Evolutionary conservation across 805 yeast genomes (phyloP).

Genomic region (Hanseniaspora valbyensis): DNA sequence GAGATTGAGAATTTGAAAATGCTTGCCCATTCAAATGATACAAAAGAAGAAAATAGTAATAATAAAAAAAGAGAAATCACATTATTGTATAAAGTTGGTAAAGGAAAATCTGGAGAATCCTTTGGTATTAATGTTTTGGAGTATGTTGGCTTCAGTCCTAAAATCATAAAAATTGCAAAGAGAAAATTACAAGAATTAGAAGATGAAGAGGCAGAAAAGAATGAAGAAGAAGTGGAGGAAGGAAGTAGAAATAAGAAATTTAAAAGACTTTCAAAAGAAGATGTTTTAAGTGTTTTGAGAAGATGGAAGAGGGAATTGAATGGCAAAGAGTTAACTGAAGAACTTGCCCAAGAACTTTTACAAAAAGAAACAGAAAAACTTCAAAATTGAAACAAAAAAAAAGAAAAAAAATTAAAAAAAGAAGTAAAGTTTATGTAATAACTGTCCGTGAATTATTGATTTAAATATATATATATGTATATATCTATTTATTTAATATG

Average conservation of each 20-base stretch:
- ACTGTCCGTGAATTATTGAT: neutral
- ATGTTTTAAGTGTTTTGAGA: conserved; percentile 31
- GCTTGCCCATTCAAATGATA: conserved; percentile 78
- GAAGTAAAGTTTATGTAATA: neutral
- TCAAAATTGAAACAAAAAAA: neutral
- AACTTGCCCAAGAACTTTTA: conserved; percentile 18
- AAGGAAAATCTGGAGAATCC: conserved; percentile 90
- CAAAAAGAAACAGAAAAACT: neutral
- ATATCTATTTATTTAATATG: neutral
- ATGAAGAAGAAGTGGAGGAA: too few relatives aligned
- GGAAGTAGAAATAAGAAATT: conserved; percentile 15
- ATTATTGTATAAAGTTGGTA: conserved; percentile 82
- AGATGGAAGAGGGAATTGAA: conserved; percentile 43
- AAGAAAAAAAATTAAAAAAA: neutral
- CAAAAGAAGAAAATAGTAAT: conserved; percentile 27
- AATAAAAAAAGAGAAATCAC: conserved; percentile 54
- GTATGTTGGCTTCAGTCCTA: conserved; percentile 81
- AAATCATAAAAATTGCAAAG: conserved; percentile 89
- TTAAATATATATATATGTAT: neutral
- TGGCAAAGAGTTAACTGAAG: conserved; percentile 39
- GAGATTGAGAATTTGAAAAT: conserved; percentile 80
- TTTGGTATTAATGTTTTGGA: conserved; percentile 98
- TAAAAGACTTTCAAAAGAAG: conserved; percentile 4
- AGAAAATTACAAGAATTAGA: conserved; percentile 84
- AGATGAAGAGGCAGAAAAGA: conserved; percentile 34